Percentiles rank a stretch among this genome's conserved stretches.
These are phyloP conservation scores for Pseudogymnoascus sp. DNA, from an alignment of 2,329 filamentous ascomycete genomes.

Conservation along the genomic window DNA sequence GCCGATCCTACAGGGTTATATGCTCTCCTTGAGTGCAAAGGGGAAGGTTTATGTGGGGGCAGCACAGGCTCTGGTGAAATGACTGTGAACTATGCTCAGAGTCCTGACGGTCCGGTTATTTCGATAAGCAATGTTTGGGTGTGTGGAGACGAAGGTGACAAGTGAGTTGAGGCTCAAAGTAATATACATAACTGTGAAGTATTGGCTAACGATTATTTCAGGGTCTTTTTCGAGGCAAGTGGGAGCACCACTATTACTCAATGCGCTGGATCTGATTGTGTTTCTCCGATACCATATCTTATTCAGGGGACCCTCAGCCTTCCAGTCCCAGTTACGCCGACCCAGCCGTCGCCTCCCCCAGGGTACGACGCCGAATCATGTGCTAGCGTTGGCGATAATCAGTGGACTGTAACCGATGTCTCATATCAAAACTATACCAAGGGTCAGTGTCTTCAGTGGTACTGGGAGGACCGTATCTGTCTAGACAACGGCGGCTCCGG, in stretches of 20 bases:
- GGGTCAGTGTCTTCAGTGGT: not conserved
- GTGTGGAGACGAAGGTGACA: not conserved
- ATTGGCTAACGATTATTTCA: not conserved
- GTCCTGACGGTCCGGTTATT: not conserved
- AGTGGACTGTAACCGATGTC: not conserved
- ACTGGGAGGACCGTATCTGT: not conserved
- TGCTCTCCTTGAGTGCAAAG: not conserved
- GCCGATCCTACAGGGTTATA: not conserved
- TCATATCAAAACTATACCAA: not conserved
- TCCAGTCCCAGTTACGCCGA: not conserved
- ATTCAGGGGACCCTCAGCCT: not conserved
- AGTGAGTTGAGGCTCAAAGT: not conserved
- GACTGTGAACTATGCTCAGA: not conserved
- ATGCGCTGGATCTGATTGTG: not conserved
- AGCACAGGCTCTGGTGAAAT: not conserved
- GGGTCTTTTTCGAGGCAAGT: not conserved
- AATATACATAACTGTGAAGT: not conserved
- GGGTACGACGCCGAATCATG: not conserved
- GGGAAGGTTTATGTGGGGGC: not conserved
- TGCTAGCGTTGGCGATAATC: not conserved
- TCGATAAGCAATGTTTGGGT: not conserved
- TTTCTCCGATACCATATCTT: not conserved
- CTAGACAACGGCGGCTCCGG: not conserved
- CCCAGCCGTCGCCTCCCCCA: not conserved
- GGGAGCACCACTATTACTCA: not conserved